Base-by-base conservation (phyloP, 179 eudicot species). In the Spergularia azorica region DNA sequence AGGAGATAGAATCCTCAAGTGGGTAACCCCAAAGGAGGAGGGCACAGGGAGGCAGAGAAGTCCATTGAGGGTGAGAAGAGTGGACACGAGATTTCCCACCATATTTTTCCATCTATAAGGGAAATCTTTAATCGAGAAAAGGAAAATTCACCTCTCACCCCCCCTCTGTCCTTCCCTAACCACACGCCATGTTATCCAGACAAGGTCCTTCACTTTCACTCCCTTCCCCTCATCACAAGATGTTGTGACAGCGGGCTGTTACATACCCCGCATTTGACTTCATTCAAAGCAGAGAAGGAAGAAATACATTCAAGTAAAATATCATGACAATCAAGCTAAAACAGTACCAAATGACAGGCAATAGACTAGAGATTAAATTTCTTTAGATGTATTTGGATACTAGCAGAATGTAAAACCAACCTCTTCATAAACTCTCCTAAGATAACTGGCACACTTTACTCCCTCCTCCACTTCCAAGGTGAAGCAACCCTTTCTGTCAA, bases 401-500 rank as follows among this genome's bases (percentile, higher is more conserved):
- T 18, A 68, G 75, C 72, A 62, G 39, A 67, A 52, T 17, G 36
- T 18, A 50, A 13, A 63, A 62, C 86, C 39, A 65, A 89, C 99
- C 99, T 95, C 98, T 83, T 95, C 99, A 77, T 91, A 95, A 43
- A 94, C 90, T 84, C 99, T 85, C 79, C 97, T 85, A 36, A 95
- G 87, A 84, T 87, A 84, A 87, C 84, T 65, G 77, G 98, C 98
- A 65, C 99, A 95, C 82, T 84, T 87, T 73, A 89, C 85, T 32
- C 87, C 98, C 82, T 89, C 98, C 79, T 84, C 86, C 58, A 94
- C 70, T 74, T 80, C 83, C 96, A 92, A 91, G 20, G 82, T 86
- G 78, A 86, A 88, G 76, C 51, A 72, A 73, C 69, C 75, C 72
- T 82, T 82, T 79, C 74, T 63, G 63, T 77, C 82, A 57, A 67